A percentile compares a stretch with the other conserved stretches of the same genome.
These are phyloP conservation scores for Coniophora puteana DNA, from an alignment of 1,284 basidiomycete species.

Conservation along the genomic window DNA sequence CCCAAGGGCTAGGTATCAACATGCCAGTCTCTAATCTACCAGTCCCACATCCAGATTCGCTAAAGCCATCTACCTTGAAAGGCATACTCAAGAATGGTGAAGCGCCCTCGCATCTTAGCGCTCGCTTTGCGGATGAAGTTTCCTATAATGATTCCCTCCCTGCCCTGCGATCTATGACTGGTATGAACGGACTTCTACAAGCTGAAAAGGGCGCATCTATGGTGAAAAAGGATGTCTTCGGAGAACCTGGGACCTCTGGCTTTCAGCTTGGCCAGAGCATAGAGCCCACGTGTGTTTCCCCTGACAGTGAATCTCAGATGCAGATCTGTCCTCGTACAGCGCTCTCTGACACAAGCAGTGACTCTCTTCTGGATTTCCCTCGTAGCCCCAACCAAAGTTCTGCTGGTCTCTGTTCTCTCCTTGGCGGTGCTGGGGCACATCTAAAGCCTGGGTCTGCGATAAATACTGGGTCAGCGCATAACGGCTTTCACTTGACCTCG, in stretches of 20 bases:
- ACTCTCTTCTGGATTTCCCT: slow-evolving; percentile 50
- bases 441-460: slow-evolving; percentile 53
- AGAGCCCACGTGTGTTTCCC: slow-evolving; percentile 25
- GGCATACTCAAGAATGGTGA: background rate
- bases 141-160: slow-evolving; percentile 16
- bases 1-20: background rate
- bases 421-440: slow-evolving; percentile 56
- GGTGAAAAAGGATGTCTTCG: slow-evolving; percentile 36
- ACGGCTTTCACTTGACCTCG: slow-evolving; percentile 7
- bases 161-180: slow-evolving; percentile 33
- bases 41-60: background rate
- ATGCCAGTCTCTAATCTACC: background rate
- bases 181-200: slow-evolving; percentile 39
- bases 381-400: slow-evolving; percentile 42
- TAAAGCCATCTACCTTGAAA: background rate
- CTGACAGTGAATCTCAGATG: too few relatives aligned
- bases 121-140: background rate
- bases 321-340: too few relatives aligned
- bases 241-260: slow-evolving; percentile 29
- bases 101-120: background rate
- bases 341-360: slow-evolving; percentile 45
- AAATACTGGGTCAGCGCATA: too few relatives aligned
- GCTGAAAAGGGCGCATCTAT: slow-evolving; percentile 42
- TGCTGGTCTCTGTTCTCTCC: slow-evolving; percentile 53
- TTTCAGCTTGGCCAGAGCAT: slow-evolving; percentile 37